Conservation (phyloP, 805 yeast genomes). For the Cyberlindnera samutprakarnensis region DNA sequence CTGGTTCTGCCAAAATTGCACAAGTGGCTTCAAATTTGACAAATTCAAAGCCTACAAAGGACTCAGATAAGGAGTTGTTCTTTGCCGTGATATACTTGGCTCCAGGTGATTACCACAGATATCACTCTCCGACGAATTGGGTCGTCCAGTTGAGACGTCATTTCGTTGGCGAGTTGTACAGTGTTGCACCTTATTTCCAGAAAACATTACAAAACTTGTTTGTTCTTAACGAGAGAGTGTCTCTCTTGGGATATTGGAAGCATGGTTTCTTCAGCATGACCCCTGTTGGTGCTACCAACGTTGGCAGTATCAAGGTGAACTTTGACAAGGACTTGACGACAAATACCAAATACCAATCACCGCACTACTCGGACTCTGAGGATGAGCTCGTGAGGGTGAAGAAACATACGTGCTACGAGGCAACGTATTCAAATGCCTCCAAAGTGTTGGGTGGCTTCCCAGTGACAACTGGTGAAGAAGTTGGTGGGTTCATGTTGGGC, state of each 20-base stretch:
- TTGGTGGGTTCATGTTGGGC: conserved; percentile 96
- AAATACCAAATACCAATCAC: conserved; percentile 57
- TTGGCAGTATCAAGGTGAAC: conserved; percentile 86
- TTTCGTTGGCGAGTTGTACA: conserved; percentile 89
- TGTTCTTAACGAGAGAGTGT: conserved; percentile 90
- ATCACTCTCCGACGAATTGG: conserved; percentile 96
- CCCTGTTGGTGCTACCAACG: conserved; percentile 99
- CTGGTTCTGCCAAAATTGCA: conserved; percentile 28
- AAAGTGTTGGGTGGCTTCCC: conserved; percentile 79
- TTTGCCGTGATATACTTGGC: conserved; percentile 92
- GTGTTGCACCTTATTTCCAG: conserved; percentile 97
- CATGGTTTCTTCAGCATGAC: conserved; percentile 98
- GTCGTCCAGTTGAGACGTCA: conserved; percentile 90
- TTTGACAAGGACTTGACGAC: conserved; percentile 89
- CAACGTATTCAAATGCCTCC: conserved; percentile 80
- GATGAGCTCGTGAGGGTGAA: conserved; percentile 33
- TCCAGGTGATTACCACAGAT: conserved; percentile 97
- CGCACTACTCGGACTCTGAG: conserved; percentile 16
- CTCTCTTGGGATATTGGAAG: conserved; percentile 92
- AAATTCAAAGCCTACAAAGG: conserved; percentile 11
- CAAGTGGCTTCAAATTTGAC: conserved; percentile 28
- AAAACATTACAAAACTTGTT: conserved; percentile 78
- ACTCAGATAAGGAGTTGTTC: conserved; percentile 52
- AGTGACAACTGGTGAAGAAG: conserved; percentile 81
- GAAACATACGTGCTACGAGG: conserved; percentile 87